Percentiles rank a stretch among this genome's conserved stretches.
Evolutionary conservation across 495 filamentous ascomycete species (phyloP).

Genomic region (Podospora pseudopauciseta): DNA sequence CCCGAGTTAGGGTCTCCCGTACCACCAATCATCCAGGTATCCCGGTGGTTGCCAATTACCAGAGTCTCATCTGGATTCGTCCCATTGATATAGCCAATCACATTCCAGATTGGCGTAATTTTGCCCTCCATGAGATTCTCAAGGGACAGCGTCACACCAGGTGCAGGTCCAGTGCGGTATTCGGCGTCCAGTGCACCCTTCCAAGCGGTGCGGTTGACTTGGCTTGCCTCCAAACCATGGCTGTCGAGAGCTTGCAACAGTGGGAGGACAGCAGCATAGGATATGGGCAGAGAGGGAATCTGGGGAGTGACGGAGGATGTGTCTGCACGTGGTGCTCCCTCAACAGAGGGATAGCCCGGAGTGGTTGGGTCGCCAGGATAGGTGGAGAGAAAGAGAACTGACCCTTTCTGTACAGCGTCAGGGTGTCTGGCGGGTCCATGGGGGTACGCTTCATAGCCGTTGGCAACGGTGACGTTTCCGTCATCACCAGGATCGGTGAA

Average conservation of each 20-base stretch:
- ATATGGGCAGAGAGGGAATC: conserved; percentile 85
- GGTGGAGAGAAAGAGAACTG: conserved; percentile 66
- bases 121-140: conserved; percentile 78
- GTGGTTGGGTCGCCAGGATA: conserved; percentile 64
- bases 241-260: conserved; percentile 78
- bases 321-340: conserved; percentile 66
- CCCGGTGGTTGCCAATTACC: conserved; percentile 84
- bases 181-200: conserved; percentile 70
- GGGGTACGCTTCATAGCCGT: conserved; percentile 68
- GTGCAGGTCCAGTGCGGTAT: conserved; percentile 81
- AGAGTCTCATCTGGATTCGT: conserved; percentile 68
- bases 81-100: conserved; percentile 84
- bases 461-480: conserved; percentile 67
- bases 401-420: conserved; percentile 78
- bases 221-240: conserved; percentile 65
- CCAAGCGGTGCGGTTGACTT: conserved; percentile 68
- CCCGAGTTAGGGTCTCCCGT: conserved; percentile 51
- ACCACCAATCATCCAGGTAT: conserved; percentile 81
- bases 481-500: conserved; percentile 82
- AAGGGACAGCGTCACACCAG: conserved; percentile 65
- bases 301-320: conserved; percentile 59
- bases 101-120: conserved; percentile 80
- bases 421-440: conserved; percentile 77
- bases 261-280: conserved; percentile 73
- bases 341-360: conserved; percentile 79